phyloP scores from a whole-genome alignment of 208 protist species.

The Acanthamoeba healyi region DNA sequence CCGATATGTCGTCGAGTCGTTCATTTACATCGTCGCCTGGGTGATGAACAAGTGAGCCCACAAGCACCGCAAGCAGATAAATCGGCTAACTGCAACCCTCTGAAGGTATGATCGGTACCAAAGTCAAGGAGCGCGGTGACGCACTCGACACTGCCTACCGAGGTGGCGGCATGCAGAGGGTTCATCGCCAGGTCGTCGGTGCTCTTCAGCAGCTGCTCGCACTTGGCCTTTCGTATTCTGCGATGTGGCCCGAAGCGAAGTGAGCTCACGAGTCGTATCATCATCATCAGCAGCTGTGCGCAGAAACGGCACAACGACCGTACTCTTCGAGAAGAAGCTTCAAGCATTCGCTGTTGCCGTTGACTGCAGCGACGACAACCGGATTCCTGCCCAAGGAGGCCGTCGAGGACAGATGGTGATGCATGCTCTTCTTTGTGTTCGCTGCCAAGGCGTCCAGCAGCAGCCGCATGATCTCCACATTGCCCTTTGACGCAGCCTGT shows the following conservation, averaged over 20 bases:
- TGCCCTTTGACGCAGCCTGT: not conserved
- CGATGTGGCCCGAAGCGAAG: not conserved
- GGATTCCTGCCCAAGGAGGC: not conserved
- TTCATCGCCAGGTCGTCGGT: constrained; percentile 13
- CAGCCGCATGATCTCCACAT: constrained; percentile 29
- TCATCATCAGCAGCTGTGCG: no score
- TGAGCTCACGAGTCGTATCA: not conserved
- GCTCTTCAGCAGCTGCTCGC: not conserved
- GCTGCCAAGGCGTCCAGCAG: not conserved
- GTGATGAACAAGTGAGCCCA: not conserved
- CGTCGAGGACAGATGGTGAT: not conserved
- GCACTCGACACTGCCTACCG: constrained; percentile 29
- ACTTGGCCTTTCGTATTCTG: not conserved
- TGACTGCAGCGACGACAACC: not conserved
- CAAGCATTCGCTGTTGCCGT: not conserved
- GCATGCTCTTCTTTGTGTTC: not conserved
- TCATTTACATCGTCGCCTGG: constrained; percentile 27
- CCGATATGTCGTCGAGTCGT: constrained; percentile 24
- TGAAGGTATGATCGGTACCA: not conserved
- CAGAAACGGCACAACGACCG: not conserved
- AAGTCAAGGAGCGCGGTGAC: not conserved
- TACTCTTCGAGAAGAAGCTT: constrained; percentile 18
- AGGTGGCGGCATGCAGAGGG: not conserved
- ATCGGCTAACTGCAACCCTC: not conserved
- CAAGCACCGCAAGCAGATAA: not conserved